Base-by-base conservation (phyloP, 225 moss, liverwort and hornwort species). In the Antitrichia curtipendula region DNA sequence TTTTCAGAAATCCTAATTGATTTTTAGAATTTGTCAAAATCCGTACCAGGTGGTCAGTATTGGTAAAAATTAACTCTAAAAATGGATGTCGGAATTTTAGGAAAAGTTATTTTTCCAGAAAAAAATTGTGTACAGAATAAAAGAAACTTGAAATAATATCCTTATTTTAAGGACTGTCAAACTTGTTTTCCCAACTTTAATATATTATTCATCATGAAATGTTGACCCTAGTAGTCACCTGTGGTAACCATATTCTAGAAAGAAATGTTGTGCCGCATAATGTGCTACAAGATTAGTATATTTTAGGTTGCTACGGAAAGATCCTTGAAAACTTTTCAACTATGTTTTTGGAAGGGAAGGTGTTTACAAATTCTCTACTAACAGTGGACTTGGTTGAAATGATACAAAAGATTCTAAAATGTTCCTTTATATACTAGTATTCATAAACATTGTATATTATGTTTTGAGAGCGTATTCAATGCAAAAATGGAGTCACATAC, bases 341-440 rank as follows among this genome's bases (percentile, higher is more conserved):
- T 53, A 53, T 5, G 2, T 23, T 75, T 53, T 53, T 8, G 6
- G 6, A 53, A 14, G 8, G 34, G 13, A 75, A 52, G 34, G 53
- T 28, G 9, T 23, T 36, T 2, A 5, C 2, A 76, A 23, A 24
- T 23, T 53, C n/a, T 54, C 8, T 1, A 9, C 9, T n/a, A 54
- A 54, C 15, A 36, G 36, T 76, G 36, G 20, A 52, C 3, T 53
- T 29, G 6, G 9, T n/a, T n/a, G 24, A 76, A 76, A 53, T 75
- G 52, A 53, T 15, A 52, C 8, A 76, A 75, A 34, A 34, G 23
- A 15, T n/a, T 1, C 6, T 53, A 24, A 53, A 23, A 36, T 14
- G 9, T 9, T 14, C 24, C 0, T 23, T 23, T 75, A 5, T 52
- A 75, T 34, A 13, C 3, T 3, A 52, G 1, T 0, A 0, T 75